Evolutionary conservation across 257 asterid genomes (phyloP), one percentile per base, ranked within the genome.

Genomic region (Solanum ossicruentum): DNA sequence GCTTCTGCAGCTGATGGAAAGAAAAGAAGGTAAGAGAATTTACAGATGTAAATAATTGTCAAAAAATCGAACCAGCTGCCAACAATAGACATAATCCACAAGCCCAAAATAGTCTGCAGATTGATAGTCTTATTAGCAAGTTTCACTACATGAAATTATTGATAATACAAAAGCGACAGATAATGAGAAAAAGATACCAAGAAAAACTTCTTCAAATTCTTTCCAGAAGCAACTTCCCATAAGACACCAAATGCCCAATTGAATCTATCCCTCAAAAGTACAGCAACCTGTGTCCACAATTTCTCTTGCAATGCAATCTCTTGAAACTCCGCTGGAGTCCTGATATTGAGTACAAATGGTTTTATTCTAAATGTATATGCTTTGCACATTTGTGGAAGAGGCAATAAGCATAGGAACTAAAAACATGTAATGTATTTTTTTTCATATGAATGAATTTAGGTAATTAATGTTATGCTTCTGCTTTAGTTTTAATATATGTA

Each of bases 21-120:
- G 70, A 16, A 39, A 15, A 21, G 47, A 55, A 65, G 63, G n/a
- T 52, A 77, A 58, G 56, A 69, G 80, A 73, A 88, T 97, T 96
- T 85, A 96, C 98, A 54, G 84, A 92, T 90, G 90, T 93, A 96
- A 86, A 89, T 20, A 4, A 95, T 89, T 45, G 99, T 96, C 87
- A 96, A 85, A 88, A 96, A 90, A 88, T 96, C 99, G 83, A 94
- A 93, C 97, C 97, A 96, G 92, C 97, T 85, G 56, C 97, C 99
- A 21, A 95, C 89, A 36, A 92, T 85, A 3, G 98, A 93, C 66
- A 87, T 55, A 32, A 91, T 20, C 96, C 97, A 94, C 84, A 96
- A 85, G 17, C 78, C 86, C 69, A 90, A 36, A 60, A 96, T 86
- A 39, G 91, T 91, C 99, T 96, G 91, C 84, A 89, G 58, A 17